These are phyloP conservation scores for Spizellomyces sp. DNA, from an alignment of 192 early-diverging fungal genomes.

Conservation along the genomic window DNA sequence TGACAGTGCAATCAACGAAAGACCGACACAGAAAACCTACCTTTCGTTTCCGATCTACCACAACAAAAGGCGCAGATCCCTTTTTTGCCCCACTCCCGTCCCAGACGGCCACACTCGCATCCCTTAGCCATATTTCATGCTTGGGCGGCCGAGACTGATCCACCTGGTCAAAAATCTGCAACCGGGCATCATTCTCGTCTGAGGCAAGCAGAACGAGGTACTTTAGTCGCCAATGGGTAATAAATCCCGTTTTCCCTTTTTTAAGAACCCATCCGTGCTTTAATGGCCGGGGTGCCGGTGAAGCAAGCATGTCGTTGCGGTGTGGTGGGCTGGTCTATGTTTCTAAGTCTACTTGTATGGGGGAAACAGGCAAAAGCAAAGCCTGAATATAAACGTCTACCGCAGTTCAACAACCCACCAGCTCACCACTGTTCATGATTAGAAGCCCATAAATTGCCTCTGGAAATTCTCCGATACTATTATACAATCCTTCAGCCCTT, in stretches of 20 bases:
- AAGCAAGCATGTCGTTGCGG: constrained; percentile 2
- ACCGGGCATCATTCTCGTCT: constrained; percentile 1
- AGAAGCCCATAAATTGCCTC: no score
- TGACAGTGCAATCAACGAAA: no score
- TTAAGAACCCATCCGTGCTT: constrained; percentile 59
- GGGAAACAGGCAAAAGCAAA: no score
- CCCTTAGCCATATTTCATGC: constrained; percentile 43
- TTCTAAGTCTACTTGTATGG: no score
- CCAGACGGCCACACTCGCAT: constrained; percentile 22
- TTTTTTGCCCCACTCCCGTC: constrained; percentile 7
- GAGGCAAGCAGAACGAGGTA: constrained; percentile 41
- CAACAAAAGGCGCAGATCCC: constrained; percentile 22
- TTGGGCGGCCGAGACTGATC: constrained; percentile 51
- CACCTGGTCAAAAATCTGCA: constrained; percentile 48
- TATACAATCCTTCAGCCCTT: no score
- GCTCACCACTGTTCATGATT: no score
- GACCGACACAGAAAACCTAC: background rate
- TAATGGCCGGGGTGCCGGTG: constrained; percentile 15
- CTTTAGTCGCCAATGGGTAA: constrained; percentile 51
- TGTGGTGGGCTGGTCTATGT: no score
- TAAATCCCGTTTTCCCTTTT: constrained; percentile 45
- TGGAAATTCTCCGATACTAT: no score
- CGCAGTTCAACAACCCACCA: no score
- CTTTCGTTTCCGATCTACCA: constrained; percentile 15
- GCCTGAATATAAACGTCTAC: no score